Conservation (phyloP, 1,284 basidiomycete species). For the Boletus semigastroideus region DNA sequence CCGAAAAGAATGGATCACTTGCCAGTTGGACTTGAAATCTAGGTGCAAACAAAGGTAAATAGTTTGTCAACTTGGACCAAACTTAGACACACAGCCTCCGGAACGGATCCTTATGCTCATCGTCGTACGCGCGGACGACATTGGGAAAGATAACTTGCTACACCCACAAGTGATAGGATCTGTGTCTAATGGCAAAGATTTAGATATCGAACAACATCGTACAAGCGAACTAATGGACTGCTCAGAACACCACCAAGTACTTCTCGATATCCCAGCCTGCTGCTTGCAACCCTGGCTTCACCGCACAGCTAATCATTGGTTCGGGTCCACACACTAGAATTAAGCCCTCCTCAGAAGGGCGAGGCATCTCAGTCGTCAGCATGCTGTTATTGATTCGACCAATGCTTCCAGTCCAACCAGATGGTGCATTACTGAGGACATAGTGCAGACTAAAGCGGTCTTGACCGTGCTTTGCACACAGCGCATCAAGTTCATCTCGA, state of each 20-base stretch:
- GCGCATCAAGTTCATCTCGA: constrained; percentile 48
- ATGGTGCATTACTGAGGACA: constrained; percentile 39
- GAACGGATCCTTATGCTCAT: too few relatives aligned
- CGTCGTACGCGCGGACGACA: too few relatives aligned
- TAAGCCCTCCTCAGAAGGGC: constrained; percentile 39
- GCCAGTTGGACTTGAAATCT: too few relatives aligned
- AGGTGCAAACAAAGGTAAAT: too few relatives aligned
- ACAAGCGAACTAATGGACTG: not conserved
- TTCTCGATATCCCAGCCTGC: constrained; percentile 29
- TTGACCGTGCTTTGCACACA: constrained; percentile 35
- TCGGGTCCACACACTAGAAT: constrained; percentile 57
- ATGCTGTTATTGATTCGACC: constrained; percentile 46
- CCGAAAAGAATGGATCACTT: too few relatives aligned
- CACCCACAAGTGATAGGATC: too few relatives aligned
- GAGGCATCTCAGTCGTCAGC: constrained; percentile 43
- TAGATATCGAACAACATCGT: too few relatives aligned
- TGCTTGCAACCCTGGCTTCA: constrained; percentile 29
- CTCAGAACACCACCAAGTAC: constrained; percentile 29
- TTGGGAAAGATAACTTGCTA: too few relatives aligned
- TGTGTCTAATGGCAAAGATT: not conserved
- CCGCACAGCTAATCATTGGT: constrained; percentile 36
- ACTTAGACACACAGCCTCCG: too few relatives aligned
- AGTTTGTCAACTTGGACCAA: too few relatives aligned
- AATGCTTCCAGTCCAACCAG: constrained; percentile 41
- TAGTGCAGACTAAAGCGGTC: constrained; percentile 48